Evolutionary conservation across 495 filamentous ascomycete species (phyloP).

Genomic region (Penicillium tannophilum): DNA sequence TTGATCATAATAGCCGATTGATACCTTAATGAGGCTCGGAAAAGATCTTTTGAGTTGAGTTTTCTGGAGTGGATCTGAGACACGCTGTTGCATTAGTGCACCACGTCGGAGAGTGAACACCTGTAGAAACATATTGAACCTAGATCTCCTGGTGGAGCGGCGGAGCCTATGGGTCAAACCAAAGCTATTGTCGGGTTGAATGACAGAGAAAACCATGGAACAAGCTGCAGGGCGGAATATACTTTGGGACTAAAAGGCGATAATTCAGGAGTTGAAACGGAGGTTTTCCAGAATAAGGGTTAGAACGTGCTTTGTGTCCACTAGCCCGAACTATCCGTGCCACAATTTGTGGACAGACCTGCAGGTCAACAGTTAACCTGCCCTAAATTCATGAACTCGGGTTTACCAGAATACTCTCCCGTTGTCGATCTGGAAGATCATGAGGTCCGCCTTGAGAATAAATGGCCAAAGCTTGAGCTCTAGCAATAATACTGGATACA

Average conservation of each 20-base stretch:
- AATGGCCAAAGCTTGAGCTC: background rate
- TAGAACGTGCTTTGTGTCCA: slow-evolving; percentile 22
- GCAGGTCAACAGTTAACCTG: background rate
- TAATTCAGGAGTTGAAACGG: slow-evolving; percentile 14
- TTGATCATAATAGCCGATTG: background rate
- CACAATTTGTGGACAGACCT: background rate
- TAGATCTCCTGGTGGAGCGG: slow-evolving; percentile 3
- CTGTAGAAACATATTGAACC: slow-evolving; percentile 21
- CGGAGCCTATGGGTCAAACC: background rate
- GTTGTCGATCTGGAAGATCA: slow-evolving; percentile 7
- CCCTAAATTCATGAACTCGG: background rate
- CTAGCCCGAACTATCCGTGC: slow-evolving; percentile 13
- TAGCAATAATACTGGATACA: background rate
- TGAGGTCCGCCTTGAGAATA: background rate
- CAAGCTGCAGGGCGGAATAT: slow-evolving; percentile 10
- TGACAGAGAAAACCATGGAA: slow-evolving; percentile 4
- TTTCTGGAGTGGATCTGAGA: slow-evolving; percentile 7
- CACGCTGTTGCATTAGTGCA: background rate
- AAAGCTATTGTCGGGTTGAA: background rate
- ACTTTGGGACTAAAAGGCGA: slow-evolving; percentile 20
- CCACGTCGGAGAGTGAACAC: slow-evolving; percentile 17
- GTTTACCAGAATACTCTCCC: background rate
- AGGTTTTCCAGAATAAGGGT: slow-evolving; percentile 32
- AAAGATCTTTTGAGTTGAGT: slow-evolving; percentile 1
- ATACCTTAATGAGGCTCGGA: slow-evolving; percentile 10